Evolutionary conservation across 305 asterid species (phyloP), one percentile per base, ranked within the genome.

Genomic region (Fraxinus greggii): DNA sequence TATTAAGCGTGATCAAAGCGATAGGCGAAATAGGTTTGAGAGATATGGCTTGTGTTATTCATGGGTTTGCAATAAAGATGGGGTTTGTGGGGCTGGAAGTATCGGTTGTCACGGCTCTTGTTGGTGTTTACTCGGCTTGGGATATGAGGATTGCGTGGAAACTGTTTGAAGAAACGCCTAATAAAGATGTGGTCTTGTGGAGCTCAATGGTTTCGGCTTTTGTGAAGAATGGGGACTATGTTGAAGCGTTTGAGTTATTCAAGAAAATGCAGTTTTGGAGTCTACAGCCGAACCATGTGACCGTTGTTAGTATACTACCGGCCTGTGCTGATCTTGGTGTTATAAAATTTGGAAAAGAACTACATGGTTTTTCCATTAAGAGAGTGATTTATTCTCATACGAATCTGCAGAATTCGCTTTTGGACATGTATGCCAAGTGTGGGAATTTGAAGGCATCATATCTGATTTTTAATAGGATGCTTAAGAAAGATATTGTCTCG

Each of bases 181-280:
- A 80, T 51, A 90, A 85, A 85, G 98, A 94, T 78, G 87, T 93
- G 63, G 81, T 94, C 83, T 81, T 89, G 88, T 93, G 92, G 88
- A 93, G 94, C 72, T 91, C 95, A 10, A 88, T 92, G 95, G 81
- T 89, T 80, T 90, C 93, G 0, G 93, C 94, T n/a, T 88, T 86
- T 83, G 87, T 87, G 72, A 86, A 85, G 88, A 85, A 83, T 74
- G 91, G 86, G 61, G 89, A 87, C 83, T 85, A 85, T 82, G 51
- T 82, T 21, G 86, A 88, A 75, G 93, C 97, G 76, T 84, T 93
- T 80, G 85, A 87, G 72, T 82, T 88, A 70, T 85, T 93, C 29
- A 87, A 88, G 83, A 81, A 84, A 77, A 94, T 93, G 97, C 59
- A 84, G 67, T 67, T 77, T 79, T 83, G 72, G 61, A 90, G 91